A percentile compares a stretch with the other conserved stretches of the same genome.
These are phyloP conservation scores for Ochetophila trinervis DNA, from an alignment of 306 rosid species.

Conservation along the genomic window DNA sequence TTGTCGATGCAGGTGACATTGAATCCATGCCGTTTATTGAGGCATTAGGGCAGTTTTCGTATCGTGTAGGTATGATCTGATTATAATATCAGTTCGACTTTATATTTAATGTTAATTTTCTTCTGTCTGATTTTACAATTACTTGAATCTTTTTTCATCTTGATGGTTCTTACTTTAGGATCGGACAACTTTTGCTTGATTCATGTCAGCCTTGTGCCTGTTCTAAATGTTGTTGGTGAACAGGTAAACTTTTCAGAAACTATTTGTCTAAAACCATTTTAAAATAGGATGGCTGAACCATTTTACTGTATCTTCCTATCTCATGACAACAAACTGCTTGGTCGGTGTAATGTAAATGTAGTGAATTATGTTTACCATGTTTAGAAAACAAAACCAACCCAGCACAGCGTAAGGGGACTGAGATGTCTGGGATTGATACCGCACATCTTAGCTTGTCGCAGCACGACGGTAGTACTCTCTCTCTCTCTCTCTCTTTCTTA, in stretches of 20 bases:
- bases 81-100: slow-evolving; percentile 4
- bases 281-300: background rate
- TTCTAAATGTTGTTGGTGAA: slow-evolving; percentile 49
- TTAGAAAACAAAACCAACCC: slow-evolving; percentile 57
- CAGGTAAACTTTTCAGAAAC: slow-evolving; percentile 26
- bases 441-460: slow-evolving; percentile 49
- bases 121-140: background rate
- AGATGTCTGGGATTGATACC: slow-evolving; percentile 48
- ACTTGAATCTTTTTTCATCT: background rate
- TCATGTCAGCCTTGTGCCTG: slow-evolving; percentile 58
- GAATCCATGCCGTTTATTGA: slow-evolving; percentile 58
- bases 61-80: slow-evolving; percentile 46
- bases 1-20: slow-evolving; percentile 38
- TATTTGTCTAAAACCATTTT: background rate
- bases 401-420: slow-evolving; percentile 50
- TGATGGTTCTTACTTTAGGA: slow-evolving; percentile 31
- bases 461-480: slow-evolving; percentile 38
- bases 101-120: background rate
- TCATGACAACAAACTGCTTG: background rate
- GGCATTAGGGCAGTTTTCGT: slow-evolving; percentile 53
- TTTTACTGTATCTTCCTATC: background rate
- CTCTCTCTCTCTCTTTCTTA: slow-evolving; percentile 6
- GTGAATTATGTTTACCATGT: slow-evolving; percentile 13
- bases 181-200: slow-evolving; percentile 43
- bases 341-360: slow-evolving; percentile 17